Evolutionary conservation across 805 yeast species (phyloP).

Genomic region (Yarrowia sp.): DNA sequence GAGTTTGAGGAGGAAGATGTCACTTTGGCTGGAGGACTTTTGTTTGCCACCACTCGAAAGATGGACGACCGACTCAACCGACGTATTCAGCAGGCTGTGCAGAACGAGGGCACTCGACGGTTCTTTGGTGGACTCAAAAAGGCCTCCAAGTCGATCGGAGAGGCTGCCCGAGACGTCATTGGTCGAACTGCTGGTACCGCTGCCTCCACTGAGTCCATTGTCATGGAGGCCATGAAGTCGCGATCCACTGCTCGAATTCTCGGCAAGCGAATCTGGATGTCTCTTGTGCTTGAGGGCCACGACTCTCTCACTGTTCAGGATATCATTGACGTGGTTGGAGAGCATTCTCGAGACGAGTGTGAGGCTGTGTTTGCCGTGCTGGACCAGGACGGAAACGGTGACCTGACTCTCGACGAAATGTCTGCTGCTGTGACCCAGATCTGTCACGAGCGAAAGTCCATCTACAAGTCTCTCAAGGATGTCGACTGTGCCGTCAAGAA

Average conservation of each 20-base stretch:
- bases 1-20: constrained; percentile 41
- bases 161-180: constrained; percentile 34
- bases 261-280: constrained; percentile 43
- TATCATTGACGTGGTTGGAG: constrained; percentile 37
- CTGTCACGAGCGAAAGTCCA: constrained; percentile 38
- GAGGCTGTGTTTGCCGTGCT: constrained; percentile 37
- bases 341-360: constrained; percentile 35
- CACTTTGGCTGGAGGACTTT: constrained; percentile 32
- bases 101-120: constrained; percentile 27
- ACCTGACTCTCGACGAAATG: constrained; percentile 41
- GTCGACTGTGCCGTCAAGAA: constrained; percentile 42
- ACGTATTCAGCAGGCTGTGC: constrained; percentile 31
- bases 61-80: constrained; percentile 29
- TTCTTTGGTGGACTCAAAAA: constrained; percentile 23
- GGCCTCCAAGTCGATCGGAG: constrained; percentile 33
- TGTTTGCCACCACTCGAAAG: constrained; percentile 26
- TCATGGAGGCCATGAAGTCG: constrained; percentile 37
- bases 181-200: constrained; percentile 30
- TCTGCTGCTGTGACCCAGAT: constrained; percentile 36
- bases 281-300: constrained; percentile 41
- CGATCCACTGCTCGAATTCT: constrained; percentile 34
- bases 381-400: constrained; percentile 40
- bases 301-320: constrained; percentile 38
- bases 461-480: constrained; percentile 40
- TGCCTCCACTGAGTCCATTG: constrained; percentile 26